Conservation (phyloP, 2,329 filamentous ascomycete species). For the Simplicillium sp. region DNA sequence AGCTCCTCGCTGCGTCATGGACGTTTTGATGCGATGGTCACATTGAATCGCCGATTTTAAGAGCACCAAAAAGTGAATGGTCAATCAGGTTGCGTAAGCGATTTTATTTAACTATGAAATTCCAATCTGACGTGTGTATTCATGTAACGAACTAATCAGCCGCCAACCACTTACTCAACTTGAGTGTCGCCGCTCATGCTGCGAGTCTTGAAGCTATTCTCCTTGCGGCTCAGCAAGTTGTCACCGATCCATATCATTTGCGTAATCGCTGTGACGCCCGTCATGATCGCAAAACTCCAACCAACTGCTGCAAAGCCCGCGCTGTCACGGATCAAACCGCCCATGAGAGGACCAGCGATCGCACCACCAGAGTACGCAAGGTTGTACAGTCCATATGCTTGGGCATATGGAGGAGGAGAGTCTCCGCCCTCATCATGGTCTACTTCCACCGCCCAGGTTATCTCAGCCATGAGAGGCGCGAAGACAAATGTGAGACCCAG, state of each 20-base stretch:
- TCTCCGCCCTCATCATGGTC: slow-evolving; percentile 9
- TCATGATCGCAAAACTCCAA: slow-evolving; percentile 19
- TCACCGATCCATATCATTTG: slow-evolving; percentile 19
- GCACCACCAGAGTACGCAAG: slow-evolving; percentile 23
- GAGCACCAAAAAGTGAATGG: too few relatives aligned
- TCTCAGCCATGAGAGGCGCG: slow-evolving; percentile 24
- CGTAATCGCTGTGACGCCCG: slow-evolving; percentile 16
- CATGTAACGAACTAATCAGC: too few relatives aligned
- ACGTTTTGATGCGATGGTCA: too few relatives aligned
- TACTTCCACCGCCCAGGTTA: slow-evolving; percentile 19
- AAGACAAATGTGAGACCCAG: slow-evolving; percentile 20
- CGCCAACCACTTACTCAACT: too few relatives aligned
- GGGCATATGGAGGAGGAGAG: slow-evolving; percentile 18
- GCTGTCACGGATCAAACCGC: slow-evolving; percentile 21
- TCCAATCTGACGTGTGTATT: too few relatives aligned
- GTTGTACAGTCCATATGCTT: slow-evolving; percentile 25
- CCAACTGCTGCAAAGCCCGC: slow-evolving; percentile 22
- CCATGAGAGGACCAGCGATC: slow-evolving; percentile 21
- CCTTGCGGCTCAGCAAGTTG: slow-evolving; percentile 7
- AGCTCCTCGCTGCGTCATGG: too few relatives aligned
- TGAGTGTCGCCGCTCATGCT: too few relatives aligned
- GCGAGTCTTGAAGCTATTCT: not conserved
- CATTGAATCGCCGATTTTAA: too few relatives aligned
- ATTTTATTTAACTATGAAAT: too few relatives aligned
- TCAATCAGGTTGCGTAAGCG: too few relatives aligned